These are phyloP conservation scores for Triticum monococcum DNA, from an alignment of 176 grass and related monocot genomes.

Conservation along the genomic window DNA sequence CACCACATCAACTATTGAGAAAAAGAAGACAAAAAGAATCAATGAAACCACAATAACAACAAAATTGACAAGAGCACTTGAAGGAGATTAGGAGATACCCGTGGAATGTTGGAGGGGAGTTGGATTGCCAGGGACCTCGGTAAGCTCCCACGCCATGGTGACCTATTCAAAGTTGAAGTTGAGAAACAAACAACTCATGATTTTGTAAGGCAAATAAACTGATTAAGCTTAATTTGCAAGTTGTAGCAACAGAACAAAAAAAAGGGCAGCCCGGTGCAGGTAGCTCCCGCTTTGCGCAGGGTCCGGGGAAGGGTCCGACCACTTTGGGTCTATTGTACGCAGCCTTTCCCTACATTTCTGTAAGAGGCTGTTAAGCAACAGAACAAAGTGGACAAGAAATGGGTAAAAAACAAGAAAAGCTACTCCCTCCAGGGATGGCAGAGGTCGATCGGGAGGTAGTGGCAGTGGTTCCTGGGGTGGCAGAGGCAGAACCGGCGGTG, in stretches of 20 bases:
- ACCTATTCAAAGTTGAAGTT: not conserved
- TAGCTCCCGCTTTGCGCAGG: no score
- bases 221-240: not conserved
- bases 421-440: no score
- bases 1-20: constrained; percentile 40
- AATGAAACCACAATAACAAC: not conserved
- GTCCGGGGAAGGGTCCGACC: no score
- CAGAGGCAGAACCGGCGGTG: no score
- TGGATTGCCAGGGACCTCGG: constrained; percentile 26
- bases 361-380: not conserved
- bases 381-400: not conserved
- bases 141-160: constrained; percentile 33
- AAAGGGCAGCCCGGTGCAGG: no score
- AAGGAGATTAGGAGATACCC: constrained; percentile 14
- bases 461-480: no score
- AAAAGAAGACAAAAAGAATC: not conserved
- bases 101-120: constrained; percentile 15
- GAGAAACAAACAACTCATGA: not conserved
- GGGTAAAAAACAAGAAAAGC: not conserved
- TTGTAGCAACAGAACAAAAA: not conserved
- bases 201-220: not conserved
- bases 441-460: no score
- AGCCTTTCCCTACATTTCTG: no score
- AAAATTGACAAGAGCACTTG: not conserved
- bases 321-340: no score